Evolutionary conservation across 495 filamentous ascomycete genomes (phyloP), one percentile per base, ranked within the genome.

Genomic region (Penicillium maclennaniae): DNA sequence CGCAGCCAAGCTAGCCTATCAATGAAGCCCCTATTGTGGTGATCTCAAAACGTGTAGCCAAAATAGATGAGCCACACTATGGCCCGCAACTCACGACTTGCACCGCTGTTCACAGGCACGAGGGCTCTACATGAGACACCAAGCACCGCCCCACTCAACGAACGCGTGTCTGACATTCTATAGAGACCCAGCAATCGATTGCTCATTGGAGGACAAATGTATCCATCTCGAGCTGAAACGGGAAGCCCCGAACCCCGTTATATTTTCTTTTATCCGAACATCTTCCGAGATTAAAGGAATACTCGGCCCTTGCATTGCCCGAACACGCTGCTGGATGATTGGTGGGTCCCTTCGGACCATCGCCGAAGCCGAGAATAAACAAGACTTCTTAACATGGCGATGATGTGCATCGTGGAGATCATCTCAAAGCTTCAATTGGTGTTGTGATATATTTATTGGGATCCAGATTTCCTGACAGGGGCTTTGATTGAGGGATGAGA

Each of bases 361-460:
- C 6, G 31, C 28, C 14, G 36, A 39, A 49, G 14, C 10, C 9
- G 31, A 15, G 46, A 16, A 25, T 19, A 26, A 36, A 40, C 46
- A 20, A 34, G 21, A 19, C 16, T 20, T 15, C 21, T 23, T 49
- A 40, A 49, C 6, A 49, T 10, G 53, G 53, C 17, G 42, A 50
- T 55, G 50, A 53, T 46, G 17, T 9, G 34, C 50, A 41, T 16
- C 27, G 43, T 53, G 50, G 50, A 26, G 43, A 40, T 19, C 43
- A 23, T 41, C 14, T 14, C 34, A 21, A 17, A 21, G 26, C 43
- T 53, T 53, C 50, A 34, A 43, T 34, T 46, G 36, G 43, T 20
- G 16, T 26, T 27, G 6, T 34, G 19, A 17, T 21, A 31, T 16
- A 27, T 50, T 43, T 40, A 25, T 43, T 43, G 10, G 10, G 12